Conservation (phyloP, 371 early-diverging fungal genomes). For the Saksenaea vasiformis region DNA sequence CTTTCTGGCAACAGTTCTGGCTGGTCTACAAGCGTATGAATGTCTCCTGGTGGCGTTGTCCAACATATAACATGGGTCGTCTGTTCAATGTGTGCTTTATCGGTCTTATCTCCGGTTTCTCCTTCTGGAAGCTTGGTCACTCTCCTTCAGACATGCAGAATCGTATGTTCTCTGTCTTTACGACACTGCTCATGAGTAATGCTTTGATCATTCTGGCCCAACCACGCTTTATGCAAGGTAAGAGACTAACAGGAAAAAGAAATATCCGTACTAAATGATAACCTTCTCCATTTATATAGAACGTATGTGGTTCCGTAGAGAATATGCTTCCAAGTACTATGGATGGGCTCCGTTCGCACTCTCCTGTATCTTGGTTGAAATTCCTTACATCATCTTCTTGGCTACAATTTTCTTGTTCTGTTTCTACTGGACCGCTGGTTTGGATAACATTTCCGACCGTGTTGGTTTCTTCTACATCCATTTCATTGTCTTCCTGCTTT, state of each 20-base stretch:
- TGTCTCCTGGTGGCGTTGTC: slow-evolving; percentile 66
- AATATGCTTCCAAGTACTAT: slow-evolving; percentile 73
- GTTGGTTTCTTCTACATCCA: slow-evolving; percentile 67
- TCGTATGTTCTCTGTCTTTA: slow-evolving; percentile 74
- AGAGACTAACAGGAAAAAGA: neutral
- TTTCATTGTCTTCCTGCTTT: slow-evolving; percentile 61
- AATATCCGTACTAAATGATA: neutral
- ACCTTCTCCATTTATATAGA: slow-evolving; percentile 25
- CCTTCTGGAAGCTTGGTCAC: slow-evolving; percentile 66
- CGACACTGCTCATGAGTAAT: slow-evolving; percentile 65
- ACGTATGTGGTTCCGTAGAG: slow-evolving; percentile 71
- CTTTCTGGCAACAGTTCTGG: slow-evolving; percentile 49
- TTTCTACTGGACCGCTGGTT: slow-evolving; percentile 76
- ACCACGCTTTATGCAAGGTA: slow-evolving; percentile 66
- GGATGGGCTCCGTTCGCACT: slow-evolving; percentile 68
- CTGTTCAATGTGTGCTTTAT: slow-evolving; percentile 52
- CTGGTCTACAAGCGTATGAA: slow-evolving; percentile 67
- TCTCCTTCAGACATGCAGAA: slow-evolving; percentile 68
- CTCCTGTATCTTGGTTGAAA: slow-evolving; percentile 58
- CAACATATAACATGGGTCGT: slow-evolving; percentile 70
- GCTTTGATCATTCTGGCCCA: slow-evolving; percentile 72
- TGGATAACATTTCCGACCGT: slow-evolving; percentile 50
- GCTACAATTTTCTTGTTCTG: slow-evolving; percentile 62
- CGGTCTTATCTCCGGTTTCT: slow-evolving; percentile 75
- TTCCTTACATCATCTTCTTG: slow-evolving; percentile 62